Percentiles rank a stretch among this genome's conserved stretches.
Evolutionary conservation across 2,329 filamentous ascomycete species (phyloP).

Genomic region (Salinomyces thailandicus): DNA sequence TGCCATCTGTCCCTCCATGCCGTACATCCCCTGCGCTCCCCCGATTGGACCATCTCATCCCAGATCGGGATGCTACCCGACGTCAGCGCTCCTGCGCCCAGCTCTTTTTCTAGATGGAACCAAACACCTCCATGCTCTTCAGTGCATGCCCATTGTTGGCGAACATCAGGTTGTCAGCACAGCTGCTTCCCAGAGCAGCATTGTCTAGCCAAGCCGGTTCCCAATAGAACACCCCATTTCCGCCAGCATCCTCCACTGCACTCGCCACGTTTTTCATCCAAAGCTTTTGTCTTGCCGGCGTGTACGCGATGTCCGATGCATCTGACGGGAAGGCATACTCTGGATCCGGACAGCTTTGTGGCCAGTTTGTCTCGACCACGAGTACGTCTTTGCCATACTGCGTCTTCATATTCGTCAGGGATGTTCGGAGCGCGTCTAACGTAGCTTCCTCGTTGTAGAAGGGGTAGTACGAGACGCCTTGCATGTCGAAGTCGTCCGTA

Average conservation of each 20-base stretch:
- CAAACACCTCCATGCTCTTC: constrained; percentile 12
- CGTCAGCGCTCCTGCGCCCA: no score
- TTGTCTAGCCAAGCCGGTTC: constrained; percentile 24
- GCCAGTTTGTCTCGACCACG: constrained; percentile 25
- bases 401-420: constrained; percentile 12
- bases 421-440: constrained; percentile 14
- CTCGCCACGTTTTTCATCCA: constrained; percentile 21
- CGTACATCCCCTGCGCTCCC: no score
- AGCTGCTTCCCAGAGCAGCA: constrained; percentile 20
- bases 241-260: constrained; percentile 15
- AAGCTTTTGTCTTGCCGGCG: constrained; percentile 17
- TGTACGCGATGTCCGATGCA: constrained; percentile 17
- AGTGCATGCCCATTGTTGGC: constrained; percentile 21
- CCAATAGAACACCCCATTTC: constrained; percentile 25
- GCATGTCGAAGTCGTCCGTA: constrained; percentile 19
- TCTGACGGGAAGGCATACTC: constrained; percentile 16
- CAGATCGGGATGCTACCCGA: no score
- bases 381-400: constrained; percentile 21
- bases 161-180: constrained; percentile 21
- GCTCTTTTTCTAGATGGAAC: no score
- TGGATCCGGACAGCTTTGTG: constrained; percentile 18
- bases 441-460: constrained; percentile 22
- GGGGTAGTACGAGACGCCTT: constrained; percentile 23
- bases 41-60: no score
- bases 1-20: no score